Evolutionary conservation across 345 rosid species (phyloP).

Genomic region (Sonneratia alba): DNA sequence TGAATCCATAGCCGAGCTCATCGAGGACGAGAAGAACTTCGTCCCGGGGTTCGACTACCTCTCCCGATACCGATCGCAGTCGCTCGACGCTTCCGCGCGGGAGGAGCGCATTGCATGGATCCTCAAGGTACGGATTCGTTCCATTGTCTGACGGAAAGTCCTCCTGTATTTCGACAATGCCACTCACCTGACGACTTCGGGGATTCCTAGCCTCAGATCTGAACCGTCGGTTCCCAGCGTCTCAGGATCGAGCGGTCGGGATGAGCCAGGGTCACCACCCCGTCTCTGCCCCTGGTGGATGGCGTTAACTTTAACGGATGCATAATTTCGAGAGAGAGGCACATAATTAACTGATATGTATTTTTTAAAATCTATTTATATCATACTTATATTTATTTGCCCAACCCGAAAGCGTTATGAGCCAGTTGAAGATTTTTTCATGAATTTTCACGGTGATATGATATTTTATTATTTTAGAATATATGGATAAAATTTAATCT

Average conservation of each 20-base stretch:
- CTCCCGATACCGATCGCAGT: conserved; percentile 53
- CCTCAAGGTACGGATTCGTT: conserved; percentile 46
- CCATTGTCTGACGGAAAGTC: conserved; percentile 1
- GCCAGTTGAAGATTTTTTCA: neutral
- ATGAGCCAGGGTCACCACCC: neutral
- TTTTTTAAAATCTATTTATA: too few relatives aligned
- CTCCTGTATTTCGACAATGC: conserved; percentile 16
- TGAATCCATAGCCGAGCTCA: conserved; percentile 60
- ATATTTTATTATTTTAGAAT: neutral
- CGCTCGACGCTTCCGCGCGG: conserved; percentile 78
- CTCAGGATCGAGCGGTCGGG: neutral
- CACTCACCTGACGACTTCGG: conserved; percentile 4
- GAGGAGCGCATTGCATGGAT: conserved; percentile 94
- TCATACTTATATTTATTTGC: too few relatives aligned
- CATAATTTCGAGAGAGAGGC: neutral
- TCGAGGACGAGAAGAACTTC: conserved; percentile 65
- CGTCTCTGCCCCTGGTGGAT: neutral
- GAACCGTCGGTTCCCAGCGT: neutral
- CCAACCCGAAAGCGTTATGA: neutral
- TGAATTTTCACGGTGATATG: too few relatives aligned
- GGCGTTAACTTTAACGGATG: neutral
- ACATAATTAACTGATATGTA: too few relatives aligned
- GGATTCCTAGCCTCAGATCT: neutral
- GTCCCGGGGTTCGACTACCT: conserved; percentile 84
- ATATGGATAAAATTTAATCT: too few relatives aligned